phyloP scores from a whole-genome alignment of 75 land plant genomes.

The Selaginella tamariscina region DNA sequence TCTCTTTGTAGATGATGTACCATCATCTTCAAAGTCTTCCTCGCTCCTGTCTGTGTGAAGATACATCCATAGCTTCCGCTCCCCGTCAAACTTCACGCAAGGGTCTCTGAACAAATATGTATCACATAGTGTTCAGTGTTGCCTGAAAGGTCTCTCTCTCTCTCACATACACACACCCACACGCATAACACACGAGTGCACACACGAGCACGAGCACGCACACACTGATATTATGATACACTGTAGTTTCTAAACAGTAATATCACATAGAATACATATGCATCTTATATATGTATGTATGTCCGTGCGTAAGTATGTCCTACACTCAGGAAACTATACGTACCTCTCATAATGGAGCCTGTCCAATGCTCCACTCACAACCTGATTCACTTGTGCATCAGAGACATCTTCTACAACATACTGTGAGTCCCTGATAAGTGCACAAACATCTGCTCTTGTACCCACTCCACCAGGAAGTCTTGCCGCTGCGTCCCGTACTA shows the following conservation, averaged over 20 bases:
- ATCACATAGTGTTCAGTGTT: too few relatives aligned
- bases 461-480: slow-evolving; percentile 82
- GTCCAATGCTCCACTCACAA: slow-evolving; percentile 86
- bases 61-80: slow-evolving; percentile 93
- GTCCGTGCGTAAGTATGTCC: too few relatives aligned
- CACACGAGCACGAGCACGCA: too few relatives aligned
- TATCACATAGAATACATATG: too few relatives aligned
- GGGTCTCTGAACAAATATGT: too few relatives aligned
- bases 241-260: too few relatives aligned
- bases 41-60: slow-evolving; percentile 88
- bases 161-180: too few relatives aligned
- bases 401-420: slow-evolving; percentile 76
- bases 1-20: slow-evolving; percentile 96
- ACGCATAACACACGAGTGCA: too few relatives aligned
- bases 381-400: slow-evolving; percentile 77
- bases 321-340: too few relatives aligned
- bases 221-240: too few relatives aligned
- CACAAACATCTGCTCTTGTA: slow-evolving; percentile 86
- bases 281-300: too few relatives aligned
- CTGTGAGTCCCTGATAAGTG: slow-evolving; percentile 78
- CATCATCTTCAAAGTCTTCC: slow-evolving; percentile 99
- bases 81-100: slow-evolving; percentile 74
- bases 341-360: slow-evolving; percentile 80
- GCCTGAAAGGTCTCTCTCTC: too few relatives aligned
- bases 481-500: slow-evolving; percentile 84